Evolutionary conservation across 345 rosid genomes (phyloP).

Genomic region (thale cress (Arabidopsis thaliana)): DNA sequence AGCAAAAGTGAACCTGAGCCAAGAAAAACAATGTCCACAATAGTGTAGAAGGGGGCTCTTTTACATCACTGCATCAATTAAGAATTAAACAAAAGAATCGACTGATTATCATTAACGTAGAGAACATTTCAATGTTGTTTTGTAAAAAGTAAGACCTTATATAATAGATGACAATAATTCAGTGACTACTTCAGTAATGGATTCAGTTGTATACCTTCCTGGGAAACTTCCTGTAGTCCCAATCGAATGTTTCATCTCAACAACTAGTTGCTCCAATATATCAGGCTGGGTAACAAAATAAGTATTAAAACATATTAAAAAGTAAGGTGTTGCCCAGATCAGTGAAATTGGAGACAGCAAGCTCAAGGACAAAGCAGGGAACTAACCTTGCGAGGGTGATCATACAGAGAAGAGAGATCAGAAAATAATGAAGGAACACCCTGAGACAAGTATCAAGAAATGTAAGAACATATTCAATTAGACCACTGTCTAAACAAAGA

Average conservation of each 20-base stretch:
- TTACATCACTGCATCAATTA: conserved; percentile 67
- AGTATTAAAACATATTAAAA: conserved; percentile 13
- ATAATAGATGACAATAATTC: not conserved
- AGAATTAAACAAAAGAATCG: conserved; percentile 2
- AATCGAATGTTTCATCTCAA: conserved; percentile 87
- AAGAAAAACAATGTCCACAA: conserved; percentile 90
- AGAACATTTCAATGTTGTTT: conserved; percentile 5
- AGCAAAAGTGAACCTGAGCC: conserved; percentile 78
- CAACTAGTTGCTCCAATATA: conserved; percentile 76
- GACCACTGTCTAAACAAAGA: conserved; percentile 25
- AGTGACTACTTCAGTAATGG: conserved; percentile 2
- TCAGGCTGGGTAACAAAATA: conserved; percentile 66
- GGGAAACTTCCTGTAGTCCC: conserved; percentile 69
- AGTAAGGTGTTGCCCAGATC: conserved; percentile 28
- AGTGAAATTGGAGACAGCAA: conserved; percentile 14
- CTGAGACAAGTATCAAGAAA: conserved; percentile 48
- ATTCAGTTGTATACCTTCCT: conserved; percentile 66
- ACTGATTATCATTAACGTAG: conserved; percentile 3
- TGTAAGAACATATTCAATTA: conserved; percentile 28
- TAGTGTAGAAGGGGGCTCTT: conserved; percentile 93
- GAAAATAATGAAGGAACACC: conserved; percentile 99
- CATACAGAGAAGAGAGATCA: conserved; percentile 91
- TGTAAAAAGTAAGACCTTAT: conserved; percentile 7
- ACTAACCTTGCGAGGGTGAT: conserved; percentile 83
- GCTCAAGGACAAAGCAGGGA: conserved; percentile 26